A percentile compares a stretch with the other conserved stretches of the same genome.
phyloP scores from a whole-genome alignment of 2,329 filamentous ascomycete genomes.

The Xylariaceae sp. region DNA sequence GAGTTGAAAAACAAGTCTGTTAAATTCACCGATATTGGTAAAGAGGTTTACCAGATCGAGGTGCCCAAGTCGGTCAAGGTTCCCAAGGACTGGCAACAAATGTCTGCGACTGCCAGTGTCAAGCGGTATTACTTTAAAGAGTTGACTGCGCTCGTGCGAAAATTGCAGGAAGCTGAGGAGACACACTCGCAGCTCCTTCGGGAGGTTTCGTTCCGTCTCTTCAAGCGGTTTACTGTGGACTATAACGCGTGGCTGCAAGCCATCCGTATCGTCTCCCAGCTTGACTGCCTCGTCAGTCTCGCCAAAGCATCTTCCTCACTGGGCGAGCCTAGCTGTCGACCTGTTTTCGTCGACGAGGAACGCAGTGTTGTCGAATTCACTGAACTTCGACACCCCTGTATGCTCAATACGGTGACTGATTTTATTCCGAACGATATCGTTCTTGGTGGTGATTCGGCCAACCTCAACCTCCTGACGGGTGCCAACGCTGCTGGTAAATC shows the following conservation, averaged over 20 bases:
- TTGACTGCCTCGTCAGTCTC: conserved; percentile 91
- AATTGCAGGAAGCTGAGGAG: conserved; percentile 90
- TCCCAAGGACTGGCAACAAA: conserved; percentile 85
- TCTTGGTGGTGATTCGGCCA: conserved; percentile 73
- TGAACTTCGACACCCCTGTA: conserved; percentile 91
- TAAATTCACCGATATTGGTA: conserved; percentile 79
- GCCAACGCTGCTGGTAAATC: conserved; percentile 98
- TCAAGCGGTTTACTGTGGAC: conserved; percentile 78
- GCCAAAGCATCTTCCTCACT: conserved; percentile 81
- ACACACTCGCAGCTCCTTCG: conserved; percentile 87
- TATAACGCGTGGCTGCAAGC: conserved; percentile 82
- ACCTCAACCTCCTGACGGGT: conserved; percentile 87
- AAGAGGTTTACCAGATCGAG: conserved; percentile 95
- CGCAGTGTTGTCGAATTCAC: conserved; percentile 86
- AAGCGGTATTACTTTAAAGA: conserved; percentile 93
- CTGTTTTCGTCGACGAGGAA: conserved; percentile 77
- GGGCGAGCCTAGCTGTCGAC: conserved; percentile 82
- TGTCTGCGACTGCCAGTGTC: conserved; percentile 86
- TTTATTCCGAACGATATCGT: conserved; percentile 95
- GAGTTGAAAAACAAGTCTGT: conserved; percentile 69
- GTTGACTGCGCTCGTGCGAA: conserved; percentile 72
- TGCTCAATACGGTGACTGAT: conserved; percentile 80
- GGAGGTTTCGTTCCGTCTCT: conserved; percentile 78
- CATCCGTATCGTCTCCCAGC: conserved; percentile 83
- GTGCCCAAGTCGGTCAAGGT: conserved; percentile 80